These are phyloP conservation scores for Cladophialophora psammophila DNA, from an alignment of 2,329 filamentous ascomycete species.

Conservation along the genomic window DNA sequence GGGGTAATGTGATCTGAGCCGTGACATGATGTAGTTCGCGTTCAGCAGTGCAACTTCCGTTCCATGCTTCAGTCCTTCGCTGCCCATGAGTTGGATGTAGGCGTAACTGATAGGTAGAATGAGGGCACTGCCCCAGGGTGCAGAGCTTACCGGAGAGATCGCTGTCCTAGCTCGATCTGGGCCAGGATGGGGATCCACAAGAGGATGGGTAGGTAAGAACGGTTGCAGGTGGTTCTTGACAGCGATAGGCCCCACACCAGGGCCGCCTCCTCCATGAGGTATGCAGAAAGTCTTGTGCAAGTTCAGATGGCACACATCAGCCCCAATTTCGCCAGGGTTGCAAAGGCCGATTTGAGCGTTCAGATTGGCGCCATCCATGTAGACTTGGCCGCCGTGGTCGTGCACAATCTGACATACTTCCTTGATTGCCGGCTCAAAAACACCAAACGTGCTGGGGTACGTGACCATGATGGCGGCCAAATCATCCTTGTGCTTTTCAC, in stretches of 20 bases:
- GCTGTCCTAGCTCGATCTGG: conserved; percentile 48
- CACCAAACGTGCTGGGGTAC: conserved; percentile 92
- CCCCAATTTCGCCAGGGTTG: conserved; percentile 92
- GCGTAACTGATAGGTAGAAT: conserved; percentile 95
- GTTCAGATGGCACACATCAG: conserved; percentile 96
- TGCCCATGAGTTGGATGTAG: conserved; percentile 94
- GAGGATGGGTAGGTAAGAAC: conserved; percentile 76
- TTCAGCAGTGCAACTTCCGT: conserved; percentile 94
- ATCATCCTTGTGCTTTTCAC: conserved; percentile 83
- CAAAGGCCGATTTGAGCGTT: conserved; percentile 96
- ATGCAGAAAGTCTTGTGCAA: conserved; percentile 99
- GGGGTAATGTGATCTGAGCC: conserved; percentile 82
- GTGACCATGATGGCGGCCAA: conserved; percentile 96
- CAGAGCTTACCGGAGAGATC: conserved; percentile 78
- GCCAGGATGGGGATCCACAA: conserved; percentile 55
- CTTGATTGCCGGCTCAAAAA: conserved; percentile 90
- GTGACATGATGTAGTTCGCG: conserved; percentile 93
- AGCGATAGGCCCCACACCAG: conserved; percentile 91
- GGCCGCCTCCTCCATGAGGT: conserved; percentile 91
- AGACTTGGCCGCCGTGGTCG: conserved; percentile 87
- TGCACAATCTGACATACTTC: conserved; percentile 86
- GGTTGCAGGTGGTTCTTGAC: conserved; percentile 81
- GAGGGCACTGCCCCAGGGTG: conserved; percentile 85
- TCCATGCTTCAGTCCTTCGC: conserved; percentile 80
- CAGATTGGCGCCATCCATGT: conserved; percentile 99